Percentiles rank a stretch among this genome's conserved stretches.
Conservation (phyloP, 768 basidiomycete species). For the Mycena alexandri region DNA sequence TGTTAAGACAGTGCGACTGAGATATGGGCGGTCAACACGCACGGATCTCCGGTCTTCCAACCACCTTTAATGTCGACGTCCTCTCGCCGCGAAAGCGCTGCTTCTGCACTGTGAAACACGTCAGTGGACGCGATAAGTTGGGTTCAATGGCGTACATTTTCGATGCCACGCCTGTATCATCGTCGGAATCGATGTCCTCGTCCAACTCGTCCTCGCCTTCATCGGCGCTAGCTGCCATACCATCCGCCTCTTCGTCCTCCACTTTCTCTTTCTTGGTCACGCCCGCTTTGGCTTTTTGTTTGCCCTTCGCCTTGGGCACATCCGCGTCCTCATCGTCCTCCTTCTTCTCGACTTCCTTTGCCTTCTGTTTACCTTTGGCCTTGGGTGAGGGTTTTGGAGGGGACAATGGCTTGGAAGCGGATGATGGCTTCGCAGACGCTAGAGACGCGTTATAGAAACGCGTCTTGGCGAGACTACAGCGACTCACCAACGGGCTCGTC, state of each 20-base stretch:
- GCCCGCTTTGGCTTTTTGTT: conserved; percentile 34
- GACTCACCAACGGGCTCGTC: conserved; percentile 37
- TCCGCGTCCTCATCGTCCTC: conserved; percentile 5
- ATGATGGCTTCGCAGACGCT: conserved; percentile 18
- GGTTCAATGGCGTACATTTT: conserved; percentile 66
- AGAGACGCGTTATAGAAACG: background rate
- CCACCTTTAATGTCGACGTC: conserved; percentile 86
- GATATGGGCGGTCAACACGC: conserved; percentile 47
- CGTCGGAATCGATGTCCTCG: conserved; percentile 57
- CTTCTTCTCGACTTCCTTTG: conserved; percentile 1
- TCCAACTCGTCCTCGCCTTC: conserved; percentile 58
- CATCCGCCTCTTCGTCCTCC: conserved; percentile 45
- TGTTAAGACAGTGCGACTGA: conserved; percentile 10
- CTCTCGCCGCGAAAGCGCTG: conserved; percentile 66
- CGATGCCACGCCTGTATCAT: conserved; percentile 62
- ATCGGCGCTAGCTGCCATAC: conserved; percentile 43
- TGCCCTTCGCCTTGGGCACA: conserved; percentile 20
- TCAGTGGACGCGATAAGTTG: conserved; percentile 17
- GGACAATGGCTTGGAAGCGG: conserved; percentile 18
- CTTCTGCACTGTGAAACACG: conserved; percentile 67
- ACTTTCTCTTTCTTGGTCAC: conserved; percentile 35
- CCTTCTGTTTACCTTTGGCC: conserved; percentile 40
- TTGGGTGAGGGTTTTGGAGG: conserved; percentile 28
- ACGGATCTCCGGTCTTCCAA: conserved; percentile 91
- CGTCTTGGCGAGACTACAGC: background rate